Conservation (phyloP, 805 yeast genomes). For the Candida methanosorbosa region DNA sequence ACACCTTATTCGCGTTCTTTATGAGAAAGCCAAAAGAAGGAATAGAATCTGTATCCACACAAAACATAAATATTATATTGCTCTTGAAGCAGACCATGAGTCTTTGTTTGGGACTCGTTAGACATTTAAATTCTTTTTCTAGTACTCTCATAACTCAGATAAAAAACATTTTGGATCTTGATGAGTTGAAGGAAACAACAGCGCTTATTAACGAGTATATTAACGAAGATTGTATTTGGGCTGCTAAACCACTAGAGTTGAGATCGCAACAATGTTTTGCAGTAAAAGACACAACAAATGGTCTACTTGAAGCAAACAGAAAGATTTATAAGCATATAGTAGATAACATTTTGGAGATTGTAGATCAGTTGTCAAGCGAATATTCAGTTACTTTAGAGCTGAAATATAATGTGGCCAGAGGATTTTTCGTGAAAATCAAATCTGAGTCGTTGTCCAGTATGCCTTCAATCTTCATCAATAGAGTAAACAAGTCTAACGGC, state of each 20-base stretch:
- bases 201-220: conserved; percentile 22
- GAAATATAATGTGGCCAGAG: conserved; percentile 26
- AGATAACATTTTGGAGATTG: conserved; percentile 25
- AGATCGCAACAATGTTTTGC: conserved; percentile 37
- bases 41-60: conserved; percentile 15
- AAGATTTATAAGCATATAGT: conserved; percentile 28
- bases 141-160: conserved; percentile 16
- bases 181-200: conserved; percentile 14
- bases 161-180: conserved; percentile 17
- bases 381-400: conserved; percentile 20
- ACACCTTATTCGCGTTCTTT: conserved; percentile 29
- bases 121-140: conserved; percentile 7
- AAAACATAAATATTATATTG: conserved; percentile 32
- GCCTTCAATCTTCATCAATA: conserved; percentile 28
- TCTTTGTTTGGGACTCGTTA: conserved; percentile 10
- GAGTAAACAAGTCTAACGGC: conserved; percentile 14
- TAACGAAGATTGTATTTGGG: conserved; percentile 37
- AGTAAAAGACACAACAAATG: conserved; percentile 34
- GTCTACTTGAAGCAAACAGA: conserved; percentile 35
- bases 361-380: conserved; percentile 17
- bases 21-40: conserved; percentile 17
- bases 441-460: conserved; percentile 8
- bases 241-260: conserved; percentile 27
- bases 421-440: conserved; percentile 28
- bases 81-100: conserved; percentile 28